Percentiles rank a stretch among this genome's conserved stretches.
phyloP scores from a whole-genome alignment of 2,329 filamentous ascomycete genomes.

The Hortaea sp. region DNA sequence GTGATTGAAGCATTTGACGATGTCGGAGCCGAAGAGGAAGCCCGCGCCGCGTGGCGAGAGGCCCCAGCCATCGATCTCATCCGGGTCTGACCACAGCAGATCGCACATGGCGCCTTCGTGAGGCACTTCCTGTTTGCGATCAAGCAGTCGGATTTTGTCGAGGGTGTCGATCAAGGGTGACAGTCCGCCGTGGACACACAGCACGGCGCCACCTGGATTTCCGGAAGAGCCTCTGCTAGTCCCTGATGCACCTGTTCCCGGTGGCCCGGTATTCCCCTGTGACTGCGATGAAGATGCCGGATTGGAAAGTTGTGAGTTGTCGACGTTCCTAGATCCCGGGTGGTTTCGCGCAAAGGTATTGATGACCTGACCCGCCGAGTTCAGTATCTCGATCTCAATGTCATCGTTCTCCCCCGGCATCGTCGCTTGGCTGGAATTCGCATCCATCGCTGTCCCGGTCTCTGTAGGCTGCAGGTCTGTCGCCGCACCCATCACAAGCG shows the following conservation, averaged over 20 bases:
- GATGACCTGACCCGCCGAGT: slow-evolving; percentile 70
- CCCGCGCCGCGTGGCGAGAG: slow-evolving; percentile 87
- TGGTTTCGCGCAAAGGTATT: slow-evolving; percentile 53
- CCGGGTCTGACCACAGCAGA: slow-evolving; percentile 92
- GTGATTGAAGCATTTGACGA: slow-evolving; percentile 93
- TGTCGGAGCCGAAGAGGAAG: slow-evolving; percentile 90
- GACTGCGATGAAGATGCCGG: slow-evolving; percentile 29
- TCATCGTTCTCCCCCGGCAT: slow-evolving; percentile 53
- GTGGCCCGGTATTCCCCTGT: slow-evolving; percentile 47
- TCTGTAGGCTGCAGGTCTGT: slow-evolving; percentile 53
- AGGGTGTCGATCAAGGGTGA: slow-evolving; percentile 86
- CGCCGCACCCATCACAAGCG: slow-evolving; percentile 77
- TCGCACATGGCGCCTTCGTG: slow-evolving; percentile 99
- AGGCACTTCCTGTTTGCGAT: slow-evolving; percentile 95
- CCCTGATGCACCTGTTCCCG: slow-evolving; percentile 69
- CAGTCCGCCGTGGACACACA: slow-evolving; percentile 91
- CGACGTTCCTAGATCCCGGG: slow-evolving; percentile 9
- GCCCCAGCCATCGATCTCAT: slow-evolving; percentile 96
- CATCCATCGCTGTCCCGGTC: slow-evolving; percentile 38
- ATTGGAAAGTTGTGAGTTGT: slow-evolving; percentile 17
- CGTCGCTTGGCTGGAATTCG: slow-evolving; percentile 11
- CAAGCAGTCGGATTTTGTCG: slow-evolving; percentile 88
- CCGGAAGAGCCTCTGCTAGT: slow-evolving; percentile 51
- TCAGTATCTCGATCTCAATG: slow-evolving; percentile 86
- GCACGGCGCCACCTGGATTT: slow-evolving; percentile 68